These are phyloP conservation scores for Nannochloropsis gaditana DNA, from an alignment of 108 stramenopile genomes.

Conservation along the genomic window DNA sequence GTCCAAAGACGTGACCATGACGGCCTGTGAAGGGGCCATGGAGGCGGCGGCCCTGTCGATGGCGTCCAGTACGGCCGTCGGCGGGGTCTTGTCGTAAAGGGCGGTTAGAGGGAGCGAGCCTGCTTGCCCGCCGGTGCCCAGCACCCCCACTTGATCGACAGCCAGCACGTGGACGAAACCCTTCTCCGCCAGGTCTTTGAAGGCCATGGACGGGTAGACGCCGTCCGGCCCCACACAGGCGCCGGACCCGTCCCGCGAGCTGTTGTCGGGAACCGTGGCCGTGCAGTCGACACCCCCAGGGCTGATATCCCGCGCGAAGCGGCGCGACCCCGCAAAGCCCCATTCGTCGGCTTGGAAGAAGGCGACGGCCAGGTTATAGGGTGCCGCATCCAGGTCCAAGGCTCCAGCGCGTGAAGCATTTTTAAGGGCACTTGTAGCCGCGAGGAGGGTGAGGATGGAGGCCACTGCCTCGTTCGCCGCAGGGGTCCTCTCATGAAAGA, in stretches of 20 bases:
- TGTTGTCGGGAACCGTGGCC: background rate
- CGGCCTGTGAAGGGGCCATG: background rate
- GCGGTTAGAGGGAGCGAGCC: background rate
- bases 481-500: constrained; percentile 15
- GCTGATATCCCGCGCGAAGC: constrained; percentile 13
- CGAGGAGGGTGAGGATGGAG: constrained; percentile 19
- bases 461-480: constrained; percentile 17
- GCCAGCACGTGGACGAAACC: background rate
- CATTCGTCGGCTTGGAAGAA: constrained; percentile 10
- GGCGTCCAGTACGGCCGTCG: background rate
- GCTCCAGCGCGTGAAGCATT: background rate
- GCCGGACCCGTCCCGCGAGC: background rate
- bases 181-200: background rate
- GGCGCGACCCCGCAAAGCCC: constrained; percentile 20
- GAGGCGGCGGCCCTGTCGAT: background rate
- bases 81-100: background rate
- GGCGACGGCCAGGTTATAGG: background rate
- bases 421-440: background rate
- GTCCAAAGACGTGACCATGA: background rate
- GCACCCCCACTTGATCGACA: background rate
- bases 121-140: background rate
- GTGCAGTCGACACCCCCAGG: background rate
- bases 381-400: background rate
- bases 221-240: background rate
- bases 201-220: background rate